phyloP scores from a whole-genome alignment of 371 early-diverging fungal genomes.

The Mucor plumbeus region DNA sequence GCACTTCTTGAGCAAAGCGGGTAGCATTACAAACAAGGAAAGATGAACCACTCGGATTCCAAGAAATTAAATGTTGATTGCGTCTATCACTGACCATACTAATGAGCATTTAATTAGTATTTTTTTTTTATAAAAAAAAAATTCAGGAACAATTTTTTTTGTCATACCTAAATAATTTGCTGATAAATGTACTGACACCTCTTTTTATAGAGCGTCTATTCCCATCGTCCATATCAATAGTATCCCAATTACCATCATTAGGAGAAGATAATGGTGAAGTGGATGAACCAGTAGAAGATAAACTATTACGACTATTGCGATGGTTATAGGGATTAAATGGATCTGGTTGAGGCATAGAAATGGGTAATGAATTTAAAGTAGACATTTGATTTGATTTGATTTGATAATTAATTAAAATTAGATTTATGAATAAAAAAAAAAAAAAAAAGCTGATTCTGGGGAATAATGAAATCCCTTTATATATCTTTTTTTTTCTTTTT shows the following conservation, averaged over 20 bases:
- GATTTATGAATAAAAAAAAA: not conserved
- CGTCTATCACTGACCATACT: slow-evolving; percentile 79
- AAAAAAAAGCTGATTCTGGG: not conserved
- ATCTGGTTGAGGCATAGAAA: slow-evolving; percentile 14
- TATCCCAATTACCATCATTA: slow-evolving; percentile 27
- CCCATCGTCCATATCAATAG: slow-evolving; percentile 11
- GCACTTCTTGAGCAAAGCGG: slow-evolving; percentile 80
- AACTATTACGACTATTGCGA: slow-evolving; percentile 11
- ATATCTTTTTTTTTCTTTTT: not conserved
- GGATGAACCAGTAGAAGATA: slow-evolving; percentile 16
- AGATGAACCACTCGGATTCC: slow-evolving; percentile 82
- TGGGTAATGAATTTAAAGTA: slow-evolving; percentile 6
- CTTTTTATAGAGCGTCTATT: slow-evolving; percentile 17
- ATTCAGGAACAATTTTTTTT: too few species aligned
- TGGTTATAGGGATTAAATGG: not conserved
- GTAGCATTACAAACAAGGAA: slow-evolving; percentile 88
- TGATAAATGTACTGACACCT: slow-evolving; percentile 31
- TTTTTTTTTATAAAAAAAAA: too few species aligned
- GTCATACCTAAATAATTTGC: slow-evolving; percentile 27
- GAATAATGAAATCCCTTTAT: not conserved
- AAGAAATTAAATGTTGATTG: slow-evolving; percentile 77
- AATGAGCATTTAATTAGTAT: not conserved
- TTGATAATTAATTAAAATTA: not conserved
- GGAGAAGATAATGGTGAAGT: slow-evolving; percentile 13
- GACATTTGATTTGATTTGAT: slow-evolving; percentile 11